Conservation (phyloP, 208 protist genomes). For the Paratrypanosoma confusum region DNA sequence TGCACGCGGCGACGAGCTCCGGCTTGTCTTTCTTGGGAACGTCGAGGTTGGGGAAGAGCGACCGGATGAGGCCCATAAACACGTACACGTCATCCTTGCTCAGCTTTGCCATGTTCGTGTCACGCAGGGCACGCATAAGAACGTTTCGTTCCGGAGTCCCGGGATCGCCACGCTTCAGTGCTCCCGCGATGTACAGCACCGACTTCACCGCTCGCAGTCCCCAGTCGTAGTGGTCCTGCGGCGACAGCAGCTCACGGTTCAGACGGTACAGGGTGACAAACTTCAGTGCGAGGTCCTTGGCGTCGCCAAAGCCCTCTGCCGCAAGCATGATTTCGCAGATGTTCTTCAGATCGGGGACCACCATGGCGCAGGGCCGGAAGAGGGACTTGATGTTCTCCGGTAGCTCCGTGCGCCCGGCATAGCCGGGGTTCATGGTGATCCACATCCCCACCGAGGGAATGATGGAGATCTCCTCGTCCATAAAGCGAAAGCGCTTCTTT, state of each 20-base stretch:
- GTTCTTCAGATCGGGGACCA: conserved; percentile 96
- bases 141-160: conserved; percentile 92
- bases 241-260: conserved; percentile 95
- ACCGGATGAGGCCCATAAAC: conserved; percentile 95
- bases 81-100: conserved; percentile 96
- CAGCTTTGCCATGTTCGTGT: conserved; percentile 97
- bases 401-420: conserved; percentile 95
- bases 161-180: conserved; percentile 92
- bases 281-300: conserved; percentile 95
- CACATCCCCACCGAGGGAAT: conserved; percentile 88
- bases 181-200: conserved; percentile 95
- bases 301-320: conserved; percentile 94
- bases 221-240: conserved; percentile 99
- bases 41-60: conserved; percentile 95
- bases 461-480: conserved; percentile 92
- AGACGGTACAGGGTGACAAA: conserved; percentile 97
- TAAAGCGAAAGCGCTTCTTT: conserved; percentile 92
- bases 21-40: conserved; percentile 92
- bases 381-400: conserved; percentile 97
- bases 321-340: conserved; percentile 99
- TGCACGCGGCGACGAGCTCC: conserved; percentile 85
- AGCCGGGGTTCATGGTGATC: conserved; percentile 98
- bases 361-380: conserved; percentile 97
- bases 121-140: conserved; percentile 95
- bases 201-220: conserved; percentile 98